A percentile compares a stretch with the other conserved stretches of the same genome.
These are phyloP conservation scores for Zostera marina DNA, from an alignment of 116 monocot species.

Conservation along the genomic window DNA sequence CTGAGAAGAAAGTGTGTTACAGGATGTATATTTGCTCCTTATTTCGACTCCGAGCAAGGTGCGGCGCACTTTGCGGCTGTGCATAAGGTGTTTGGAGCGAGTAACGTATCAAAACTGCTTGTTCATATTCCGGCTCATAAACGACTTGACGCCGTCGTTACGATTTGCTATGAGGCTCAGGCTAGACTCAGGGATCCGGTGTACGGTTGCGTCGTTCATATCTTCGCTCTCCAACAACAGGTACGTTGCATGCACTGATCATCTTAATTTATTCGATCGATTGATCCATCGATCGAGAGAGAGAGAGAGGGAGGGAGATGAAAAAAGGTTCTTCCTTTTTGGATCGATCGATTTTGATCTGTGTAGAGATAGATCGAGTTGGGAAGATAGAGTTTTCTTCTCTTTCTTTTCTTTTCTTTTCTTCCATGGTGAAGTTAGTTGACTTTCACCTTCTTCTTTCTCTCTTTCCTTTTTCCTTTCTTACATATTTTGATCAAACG, in stretches of 20 bases:
- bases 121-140: slow-evolving; percentile 54
- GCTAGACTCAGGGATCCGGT: slow-evolving; percentile 74
- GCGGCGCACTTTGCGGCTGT: slow-evolving; percentile 77
- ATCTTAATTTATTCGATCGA: too few species aligned
- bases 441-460: not conserved
- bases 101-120: slow-evolving; percentile 94
- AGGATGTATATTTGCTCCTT: slow-evolving; percentile 75
- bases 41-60: slow-evolving; percentile 73
- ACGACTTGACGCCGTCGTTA: slow-evolving; percentile 66
- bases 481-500: not conserved
- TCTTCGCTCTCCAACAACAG: slow-evolving; percentile 79
- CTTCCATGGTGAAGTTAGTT: not conserved
- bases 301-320: too few species aligned
- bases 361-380: too few species aligned
- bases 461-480: not conserved
- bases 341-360: too few species aligned
- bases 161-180: slow-evolving; percentile 80
- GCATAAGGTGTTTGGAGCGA: slow-evolving; percentile 97
- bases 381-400: too few species aligned
- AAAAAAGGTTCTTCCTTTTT: too few species aligned
- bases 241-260: slow-evolving; percentile 9
- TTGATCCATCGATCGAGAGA: too few species aligned
- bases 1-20: slow-evolving; percentile 62
- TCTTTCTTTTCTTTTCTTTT: too few species aligned
- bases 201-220: slow-evolving; percentile 81